Conservation (phyloP, 805 yeast species). For the baker's yeast (Saccharomyces cerevisiae) region DNA sequence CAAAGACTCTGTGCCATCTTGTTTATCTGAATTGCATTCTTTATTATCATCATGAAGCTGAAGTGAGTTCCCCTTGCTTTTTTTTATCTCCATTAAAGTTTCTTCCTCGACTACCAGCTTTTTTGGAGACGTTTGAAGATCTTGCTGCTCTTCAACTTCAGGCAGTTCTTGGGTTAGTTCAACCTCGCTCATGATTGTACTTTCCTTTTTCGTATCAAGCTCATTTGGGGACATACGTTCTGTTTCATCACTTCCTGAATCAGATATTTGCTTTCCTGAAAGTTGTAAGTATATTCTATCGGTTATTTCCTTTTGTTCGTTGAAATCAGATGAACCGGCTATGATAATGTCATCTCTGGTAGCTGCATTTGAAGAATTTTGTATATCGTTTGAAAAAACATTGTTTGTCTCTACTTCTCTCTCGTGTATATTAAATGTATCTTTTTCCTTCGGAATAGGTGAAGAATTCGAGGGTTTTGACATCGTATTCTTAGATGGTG, state of each 20-base stretch:
- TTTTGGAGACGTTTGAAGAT: neutral
- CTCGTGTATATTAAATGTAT: neutral
- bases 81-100: neutral
- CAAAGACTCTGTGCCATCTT: neutral
- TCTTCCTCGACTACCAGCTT: neutral
- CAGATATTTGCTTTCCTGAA: constrained; percentile 10
- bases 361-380: neutral
- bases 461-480: neutral
- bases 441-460: neutral
- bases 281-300: constrained; percentile 11
- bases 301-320: neutral
- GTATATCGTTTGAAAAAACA: neutral
- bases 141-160: constrained; percentile 18
- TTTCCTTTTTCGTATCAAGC: constrained; percentile 1
- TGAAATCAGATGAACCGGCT: constrained; percentile 3
- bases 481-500: constrained; percentile 9
- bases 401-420: neutral
- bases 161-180: constrained; percentile 27
- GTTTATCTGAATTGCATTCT: neutral
- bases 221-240: neutral
- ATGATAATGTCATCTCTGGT: neutral
- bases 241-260: neutral
- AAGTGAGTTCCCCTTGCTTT: neutral
- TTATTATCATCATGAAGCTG: neutral
- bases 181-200: constrained; percentile 17